Conservation (phyloP, 495 filamentous ascomycete genomes). For the Daldinia grandis region DNA sequence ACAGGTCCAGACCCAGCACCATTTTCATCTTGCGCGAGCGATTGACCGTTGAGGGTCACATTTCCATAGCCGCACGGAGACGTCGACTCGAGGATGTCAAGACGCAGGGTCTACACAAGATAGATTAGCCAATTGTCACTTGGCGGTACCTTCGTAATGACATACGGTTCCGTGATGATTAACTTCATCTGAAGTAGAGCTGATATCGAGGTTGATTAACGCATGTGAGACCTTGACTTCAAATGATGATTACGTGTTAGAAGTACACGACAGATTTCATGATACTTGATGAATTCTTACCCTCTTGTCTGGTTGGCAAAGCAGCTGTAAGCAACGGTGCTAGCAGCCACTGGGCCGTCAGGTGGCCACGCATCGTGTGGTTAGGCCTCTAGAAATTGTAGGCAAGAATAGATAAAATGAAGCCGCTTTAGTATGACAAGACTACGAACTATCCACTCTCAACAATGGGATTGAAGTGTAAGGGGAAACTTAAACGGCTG, state of each 20-base stretch:
- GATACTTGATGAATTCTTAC: constrained; percentile 14
- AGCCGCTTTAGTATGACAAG: constrained; percentile 32
- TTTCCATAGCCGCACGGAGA: constrained; percentile 51
- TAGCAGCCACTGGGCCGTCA: constrained; percentile 42
- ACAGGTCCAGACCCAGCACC: constrained; percentile 46
- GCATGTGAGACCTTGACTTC: constrained; percentile 20
- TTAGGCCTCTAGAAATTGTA: constrained; percentile 26
- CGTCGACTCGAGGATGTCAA: constrained; percentile 47
- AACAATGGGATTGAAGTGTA: constrained; percentile 1
- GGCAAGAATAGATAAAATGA: constrained; percentile 8
- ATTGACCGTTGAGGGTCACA: constrained; percentile 47
- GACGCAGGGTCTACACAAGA: constrained; percentile 41
- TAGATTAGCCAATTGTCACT: neutral
- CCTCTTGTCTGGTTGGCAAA: constrained; percentile 22
- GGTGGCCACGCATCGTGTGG: constrained; percentile 47
- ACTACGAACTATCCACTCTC: constrained; percentile 31
- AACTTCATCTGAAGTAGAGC: constrained; percentile 12
- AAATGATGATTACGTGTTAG: constrained; percentile 20
- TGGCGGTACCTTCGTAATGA: neutral
- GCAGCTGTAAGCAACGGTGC: constrained; percentile 45
- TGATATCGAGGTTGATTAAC: constrained; percentile 37
- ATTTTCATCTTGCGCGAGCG: constrained; percentile 45
- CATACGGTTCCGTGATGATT: constrained; percentile 33
- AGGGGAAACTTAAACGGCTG: constrained; percentile 39
- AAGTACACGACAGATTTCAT: constrained; percentile 10